Evolutionary conservation across 257 asterid species (phyloP), one percentile per base, ranked within the genome.

Genomic region (Solanum dulcamara): DNA sequence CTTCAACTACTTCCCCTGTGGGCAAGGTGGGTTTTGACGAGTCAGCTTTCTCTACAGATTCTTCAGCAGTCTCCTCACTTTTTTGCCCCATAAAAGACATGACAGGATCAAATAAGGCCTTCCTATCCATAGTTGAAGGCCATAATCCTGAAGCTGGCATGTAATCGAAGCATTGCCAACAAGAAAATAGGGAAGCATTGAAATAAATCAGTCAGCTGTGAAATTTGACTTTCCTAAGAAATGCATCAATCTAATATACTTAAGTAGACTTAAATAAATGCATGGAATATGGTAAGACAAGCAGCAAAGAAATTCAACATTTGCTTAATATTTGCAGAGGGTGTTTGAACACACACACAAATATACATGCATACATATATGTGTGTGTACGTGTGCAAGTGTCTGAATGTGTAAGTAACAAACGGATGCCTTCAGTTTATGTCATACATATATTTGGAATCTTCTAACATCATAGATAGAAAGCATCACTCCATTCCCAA

Each of bases 71-170:
- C 83, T 89, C 97, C 83, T 37, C 96, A 35, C 89, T 88, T 89
- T 89, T 91, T 83, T 92, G 97, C 88, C 95, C 98, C 94, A 92
- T 91, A 88, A 93, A 91, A 75, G 94, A 91, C 88, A 90, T 93
- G 85, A 92, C 93, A n/a, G 97, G 98, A 26, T 92, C 94, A 74
- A 92, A 93, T 80, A 91, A 81, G 18, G 92, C 89, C 88, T 92
- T 94, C 86, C 93, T 85, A 33, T 95, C 98, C 1, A 93, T 84
- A 50, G 93, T 82, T 62, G 93, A 88, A 72, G 98, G 92, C 99
- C 97, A 92, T 85, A 92, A 62, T 75, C 98, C 98, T 77, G 98
- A 89, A 30, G 93, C 93, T 94, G 93, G 85, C 66, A 59, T 53
- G 87, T 53, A 83, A 77, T 85, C 48, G 85, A 42, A 70, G 80